Evolutionary conservation across 2,329 filamentous ascomycete genomes (phyloP).

Genomic region (Aulographum hederae): DNA sequence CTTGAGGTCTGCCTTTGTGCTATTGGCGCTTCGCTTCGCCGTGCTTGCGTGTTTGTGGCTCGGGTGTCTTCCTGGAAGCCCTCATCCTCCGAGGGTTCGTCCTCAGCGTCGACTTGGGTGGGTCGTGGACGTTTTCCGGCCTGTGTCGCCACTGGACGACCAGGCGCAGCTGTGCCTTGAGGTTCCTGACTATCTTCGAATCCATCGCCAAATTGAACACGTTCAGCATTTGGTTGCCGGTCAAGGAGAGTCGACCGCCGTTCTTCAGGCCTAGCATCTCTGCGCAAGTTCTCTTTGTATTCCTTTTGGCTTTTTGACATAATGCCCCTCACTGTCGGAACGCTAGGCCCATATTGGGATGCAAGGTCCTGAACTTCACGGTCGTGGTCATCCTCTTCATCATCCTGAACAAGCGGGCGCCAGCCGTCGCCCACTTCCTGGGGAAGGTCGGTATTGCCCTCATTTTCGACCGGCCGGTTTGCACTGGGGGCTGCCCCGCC

Average conservation of each 20-base stretch:
- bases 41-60: slow-evolving; percentile 13
- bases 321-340: not conserved
- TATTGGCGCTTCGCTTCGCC: slow-evolving; percentile 15
- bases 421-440: too few species aligned
- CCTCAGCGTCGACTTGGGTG: not conserved
- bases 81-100: slow-evolving; percentile 13
- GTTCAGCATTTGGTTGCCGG: not conserved
- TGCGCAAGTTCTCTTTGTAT: not conserved
- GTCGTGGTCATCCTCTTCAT: not conserved
- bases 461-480: not conserved
- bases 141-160: too few species aligned
- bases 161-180: not conserved
- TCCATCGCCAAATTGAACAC: not conserved
- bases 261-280: not conserved
- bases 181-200: not conserved
- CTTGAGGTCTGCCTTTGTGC: not conserved
- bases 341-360: not conserved
- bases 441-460: too few species aligned
- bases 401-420: not conserved
- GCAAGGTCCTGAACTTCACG: not conserved
- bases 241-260: not conserved
- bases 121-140: not conserved
- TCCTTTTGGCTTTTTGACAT: not conserved
- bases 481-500: not conserved
- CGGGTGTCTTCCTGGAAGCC: slow-evolving; percentile 25